Percentiles rank a stretch among this genome's conserved stretches.
Conservation (phyloP, 1,284 basidiomycete species). For the Ceratobasidium papillatum region DNA sequence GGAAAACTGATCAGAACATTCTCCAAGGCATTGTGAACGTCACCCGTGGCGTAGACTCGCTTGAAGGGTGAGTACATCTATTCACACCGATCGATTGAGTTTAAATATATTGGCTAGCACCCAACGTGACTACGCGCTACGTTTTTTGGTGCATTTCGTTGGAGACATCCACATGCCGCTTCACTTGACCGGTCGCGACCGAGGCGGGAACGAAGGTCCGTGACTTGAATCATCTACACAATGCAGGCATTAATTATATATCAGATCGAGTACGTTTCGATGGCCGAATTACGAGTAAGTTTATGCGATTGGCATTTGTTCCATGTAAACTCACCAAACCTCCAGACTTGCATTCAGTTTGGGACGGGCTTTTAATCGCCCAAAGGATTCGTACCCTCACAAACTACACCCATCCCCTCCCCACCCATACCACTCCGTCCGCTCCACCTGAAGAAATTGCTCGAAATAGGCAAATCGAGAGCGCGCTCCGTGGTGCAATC, state of each 20-base stretch:
- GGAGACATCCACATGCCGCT: conserved; percentile 93
- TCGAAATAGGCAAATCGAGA: conserved; percentile 62
- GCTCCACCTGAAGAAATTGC: background rate
- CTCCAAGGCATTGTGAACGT: conserved; percentile 79
- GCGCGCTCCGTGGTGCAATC: conserved; percentile 75
- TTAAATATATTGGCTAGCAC: conserved; percentile 39
- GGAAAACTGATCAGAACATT: conserved; percentile 77
- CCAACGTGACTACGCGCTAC: conserved; percentile 67
- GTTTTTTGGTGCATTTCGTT: conserved; percentile 89
- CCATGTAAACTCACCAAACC: background rate
- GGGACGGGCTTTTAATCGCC: conserved; percentile 85
- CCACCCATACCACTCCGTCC: conserved; percentile 52
- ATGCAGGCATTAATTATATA: background rate
- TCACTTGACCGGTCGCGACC: conserved; percentile 84
- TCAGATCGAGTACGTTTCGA: conserved; percentile 51
- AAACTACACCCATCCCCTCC: conserved; percentile 80
- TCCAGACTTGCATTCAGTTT: conserved; percentile 82
- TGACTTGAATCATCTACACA: background rate
- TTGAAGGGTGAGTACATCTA: conserved; percentile 45
- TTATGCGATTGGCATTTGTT: conserved; percentile 3
- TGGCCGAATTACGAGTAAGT: conserved; percentile 48
- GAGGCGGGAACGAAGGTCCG: conserved; percentile 78
- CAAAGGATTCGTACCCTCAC: conserved; percentile 79
- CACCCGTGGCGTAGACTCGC: conserved; percentile 63
- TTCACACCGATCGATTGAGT: background rate